A percentile compares a stretch with the other conserved stretches of the same genome.
Conservation (phyloP, 495 filamentous ascomycete species). For the Aspergillus baeticus region DNA sequence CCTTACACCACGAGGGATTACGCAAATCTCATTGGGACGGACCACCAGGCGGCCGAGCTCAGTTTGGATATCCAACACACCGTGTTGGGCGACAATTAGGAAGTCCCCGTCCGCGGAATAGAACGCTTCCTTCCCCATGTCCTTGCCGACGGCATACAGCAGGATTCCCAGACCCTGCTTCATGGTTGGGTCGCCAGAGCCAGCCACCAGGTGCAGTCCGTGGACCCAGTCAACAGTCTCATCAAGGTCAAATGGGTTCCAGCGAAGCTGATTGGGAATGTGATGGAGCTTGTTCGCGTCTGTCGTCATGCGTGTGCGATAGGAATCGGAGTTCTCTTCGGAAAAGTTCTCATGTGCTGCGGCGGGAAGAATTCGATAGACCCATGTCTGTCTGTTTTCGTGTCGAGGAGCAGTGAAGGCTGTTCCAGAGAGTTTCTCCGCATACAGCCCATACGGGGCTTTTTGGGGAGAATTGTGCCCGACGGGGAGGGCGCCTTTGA, state of each 20-base stretch:
- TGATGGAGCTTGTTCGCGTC: slow-evolving; percentile 55
- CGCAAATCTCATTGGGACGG: slow-evolving; percentile 83
- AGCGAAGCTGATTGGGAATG: slow-evolving; percentile 85
- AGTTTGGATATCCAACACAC: slow-evolving; percentile 80
- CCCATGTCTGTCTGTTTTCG: slow-evolving; percentile 90
- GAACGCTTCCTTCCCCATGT: slow-evolving; percentile 77
- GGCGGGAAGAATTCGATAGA: slow-evolving; percentile 86
- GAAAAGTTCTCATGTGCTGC: slow-evolving; percentile 78
- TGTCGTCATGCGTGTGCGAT: slow-evolving; percentile 51
- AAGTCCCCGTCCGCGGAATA: slow-evolving; percentile 92
- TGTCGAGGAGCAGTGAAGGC: slow-evolving; percentile 88
- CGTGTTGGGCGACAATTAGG: slow-evolving; percentile 81
- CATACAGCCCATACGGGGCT: slow-evolving; percentile 78
- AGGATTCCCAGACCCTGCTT: slow-evolving; percentile 82
- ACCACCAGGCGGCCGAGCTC: slow-evolving; percentile 82
- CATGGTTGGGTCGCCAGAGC: slow-evolving; percentile 77
- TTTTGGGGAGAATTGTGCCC: slow-evolving; percentile 89
- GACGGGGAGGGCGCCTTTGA: slow-evolving; percentile 59
- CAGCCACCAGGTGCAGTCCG: slow-evolving; percentile 73
- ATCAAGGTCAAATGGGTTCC: slow-evolving; percentile 84
- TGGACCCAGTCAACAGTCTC: slow-evolving; percentile 75
- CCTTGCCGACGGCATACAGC: slow-evolving; percentile 76
- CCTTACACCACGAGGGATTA: slow-evolving; percentile 78
- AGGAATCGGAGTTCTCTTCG: slow-evolving; percentile 50
- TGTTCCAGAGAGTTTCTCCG: slow-evolving; percentile 92